Evolutionary conservation across 768 basidiomycete genomes (phyloP).

Genomic region (Antrodiella citrinella): DNA sequence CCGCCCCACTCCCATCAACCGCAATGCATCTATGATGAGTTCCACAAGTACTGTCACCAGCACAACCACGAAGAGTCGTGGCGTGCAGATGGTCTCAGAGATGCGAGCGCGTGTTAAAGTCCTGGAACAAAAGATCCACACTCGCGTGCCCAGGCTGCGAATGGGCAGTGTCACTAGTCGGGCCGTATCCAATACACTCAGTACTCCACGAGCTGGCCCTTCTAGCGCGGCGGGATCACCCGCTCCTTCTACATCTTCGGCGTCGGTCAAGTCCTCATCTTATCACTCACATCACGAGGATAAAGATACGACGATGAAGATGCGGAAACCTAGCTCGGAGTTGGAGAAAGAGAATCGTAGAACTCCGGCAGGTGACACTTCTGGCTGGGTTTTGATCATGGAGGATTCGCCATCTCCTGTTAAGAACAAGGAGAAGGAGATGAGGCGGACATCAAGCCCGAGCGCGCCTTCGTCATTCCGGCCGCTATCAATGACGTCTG

Average conservation of each 20-base stretch:
- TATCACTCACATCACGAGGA: constrained; percentile 20
- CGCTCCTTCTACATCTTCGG: constrained; percentile 12
- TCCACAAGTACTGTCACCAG: constrained; percentile 21
- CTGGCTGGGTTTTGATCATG: constrained; percentile 88
- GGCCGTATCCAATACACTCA: constrained; percentile 29
- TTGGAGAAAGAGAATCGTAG: constrained; percentile 30
- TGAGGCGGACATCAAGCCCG: constrained; percentile 57
- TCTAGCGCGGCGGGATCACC: neutral
- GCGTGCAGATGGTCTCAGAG: constrained; percentile 89
- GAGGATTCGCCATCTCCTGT: constrained; percentile 73
- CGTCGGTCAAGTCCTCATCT: constrained; percentile 6
- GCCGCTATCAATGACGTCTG: constrained; percentile 37
- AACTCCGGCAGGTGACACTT: constrained; percentile 48
- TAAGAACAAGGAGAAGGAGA: constrained; percentile 50
- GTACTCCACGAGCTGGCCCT: constrained; percentile 13
- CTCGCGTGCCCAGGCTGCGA: constrained; percentile 75
- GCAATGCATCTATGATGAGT: constrained; percentile 31
- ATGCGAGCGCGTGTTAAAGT: constrained; percentile 81
- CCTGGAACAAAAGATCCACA: constrained; percentile 81
- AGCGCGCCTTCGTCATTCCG: constrained; percentile 46
- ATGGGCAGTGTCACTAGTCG: constrained; percentile 70
- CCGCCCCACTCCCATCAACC: constrained; percentile 22
- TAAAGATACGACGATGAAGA: constrained; percentile 16
- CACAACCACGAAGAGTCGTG: constrained; percentile 62
- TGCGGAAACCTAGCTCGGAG: constrained; percentile 17